A percentile compares a stretch with the other conserved stretches of the same genome.
Evolutionary conservation across 2,329 filamentous ascomycete genomes (phyloP).

Genomic region (Monilinia fructicola): DNA sequence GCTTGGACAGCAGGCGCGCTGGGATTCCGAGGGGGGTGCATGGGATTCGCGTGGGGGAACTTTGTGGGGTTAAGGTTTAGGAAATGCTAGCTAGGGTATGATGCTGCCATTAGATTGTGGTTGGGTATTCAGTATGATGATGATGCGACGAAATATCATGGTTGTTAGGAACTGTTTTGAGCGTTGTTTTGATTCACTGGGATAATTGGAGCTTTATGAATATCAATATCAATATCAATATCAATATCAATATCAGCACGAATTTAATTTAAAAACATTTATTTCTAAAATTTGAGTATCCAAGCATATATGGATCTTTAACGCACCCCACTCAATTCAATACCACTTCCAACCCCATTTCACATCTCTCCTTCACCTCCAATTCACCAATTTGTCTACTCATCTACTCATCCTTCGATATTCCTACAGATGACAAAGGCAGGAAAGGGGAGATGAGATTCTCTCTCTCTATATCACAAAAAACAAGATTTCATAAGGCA

Average conservation of each 20-base stretch:
- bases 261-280: too few species aligned
- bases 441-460: too few species aligned
- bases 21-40: conserved; percentile 41
- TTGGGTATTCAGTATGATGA: background rate
- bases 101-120: background rate
- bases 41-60: conserved; percentile 39
- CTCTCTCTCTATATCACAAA: too few species aligned
- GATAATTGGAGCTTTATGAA: background rate
- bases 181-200: background rate
- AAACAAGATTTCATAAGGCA: too few species aligned
- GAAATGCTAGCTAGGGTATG: background rate
- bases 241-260: background rate
- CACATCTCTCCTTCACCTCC: too few species aligned
- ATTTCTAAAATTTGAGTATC: background rate
- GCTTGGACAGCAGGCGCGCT: conserved; percentile 42
- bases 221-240: background rate
- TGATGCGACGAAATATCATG: background rate
- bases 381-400: too few species aligned
- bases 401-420: too few species aligned
- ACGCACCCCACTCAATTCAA: too few species aligned
- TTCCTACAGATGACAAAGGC: too few species aligned
- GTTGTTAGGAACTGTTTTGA: background rate
- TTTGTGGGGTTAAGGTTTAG: conserved; percentile 32
- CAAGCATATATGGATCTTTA: background rate
- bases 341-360: too few species aligned